Conservation (phyloP, 192 early-diverging fungal species). For the Mortierella alpina region DNA sequence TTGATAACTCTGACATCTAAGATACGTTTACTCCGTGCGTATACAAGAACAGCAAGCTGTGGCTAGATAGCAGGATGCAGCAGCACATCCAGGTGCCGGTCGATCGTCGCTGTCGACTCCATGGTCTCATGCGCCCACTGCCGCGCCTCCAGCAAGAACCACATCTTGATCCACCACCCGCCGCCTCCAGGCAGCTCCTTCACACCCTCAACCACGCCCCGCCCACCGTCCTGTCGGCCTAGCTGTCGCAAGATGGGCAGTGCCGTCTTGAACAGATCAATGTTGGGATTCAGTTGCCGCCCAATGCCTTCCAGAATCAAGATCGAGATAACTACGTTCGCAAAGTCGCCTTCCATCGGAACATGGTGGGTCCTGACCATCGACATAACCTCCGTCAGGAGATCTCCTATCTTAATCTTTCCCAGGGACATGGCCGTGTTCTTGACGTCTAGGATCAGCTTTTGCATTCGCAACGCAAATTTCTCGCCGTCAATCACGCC, state of each 20-base stretch:
- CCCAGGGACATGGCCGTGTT: slow-evolving; percentile 79
- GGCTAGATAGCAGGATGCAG: slow-evolving; percentile 38
- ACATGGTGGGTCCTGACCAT: slow-evolving; percentile 95
- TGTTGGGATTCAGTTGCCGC: slow-evolving; percentile 85
- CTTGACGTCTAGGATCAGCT: slow-evolving; percentile 78
- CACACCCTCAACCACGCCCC: slow-evolving; percentile 58
- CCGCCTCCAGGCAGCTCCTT: slow-evolving; percentile 55
- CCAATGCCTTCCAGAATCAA: slow-evolving; percentile 97
- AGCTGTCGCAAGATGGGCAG: slow-evolving; percentile 77
- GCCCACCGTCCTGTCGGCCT: slow-evolving; percentile 62
- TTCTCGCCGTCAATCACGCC: slow-evolving; percentile 77
- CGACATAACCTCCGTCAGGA: slow-evolving; percentile 83
- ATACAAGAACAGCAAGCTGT: too few relatives aligned
- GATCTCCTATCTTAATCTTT: slow-evolving; percentile 82
- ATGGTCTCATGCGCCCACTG: slow-evolving; percentile 59
- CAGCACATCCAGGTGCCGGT: slow-evolving; percentile 39
- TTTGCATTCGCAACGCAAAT: slow-evolving; percentile 86
- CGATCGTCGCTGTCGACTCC: slow-evolving; percentile 38
- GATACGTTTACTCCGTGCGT: background rate
- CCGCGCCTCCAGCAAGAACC: slow-evolving; percentile 69
- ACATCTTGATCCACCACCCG: slow-evolving; percentile 69
- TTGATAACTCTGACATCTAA: too few relatives aligned
- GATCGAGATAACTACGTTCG: slow-evolving; percentile 91
- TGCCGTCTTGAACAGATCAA: slow-evolving; percentile 89
- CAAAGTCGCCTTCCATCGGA: slow-evolving; percentile 94